Conservation (phyloP, 2,329 filamentous ascomycete species). For the Paracorniculantispora psalliotae region DNA sequence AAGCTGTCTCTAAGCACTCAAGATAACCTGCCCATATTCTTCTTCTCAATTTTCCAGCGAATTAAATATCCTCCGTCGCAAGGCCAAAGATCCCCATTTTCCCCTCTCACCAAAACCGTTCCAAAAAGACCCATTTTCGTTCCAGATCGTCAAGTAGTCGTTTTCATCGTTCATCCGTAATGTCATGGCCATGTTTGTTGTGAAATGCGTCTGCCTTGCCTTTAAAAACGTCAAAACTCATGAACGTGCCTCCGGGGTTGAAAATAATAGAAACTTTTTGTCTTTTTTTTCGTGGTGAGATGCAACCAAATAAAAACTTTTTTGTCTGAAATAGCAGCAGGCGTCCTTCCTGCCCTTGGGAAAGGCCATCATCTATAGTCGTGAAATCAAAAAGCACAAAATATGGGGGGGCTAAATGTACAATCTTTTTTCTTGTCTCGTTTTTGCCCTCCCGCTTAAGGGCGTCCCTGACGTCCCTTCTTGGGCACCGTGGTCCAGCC, state of each 20-base stretch:
- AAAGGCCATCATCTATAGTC: conserved; percentile 27
- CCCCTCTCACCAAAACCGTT: neutral
- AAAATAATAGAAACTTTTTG: conserved; percentile 2
- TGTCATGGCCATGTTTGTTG: neutral
- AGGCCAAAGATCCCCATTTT: neutral
- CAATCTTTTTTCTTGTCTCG: conserved; percentile 22
- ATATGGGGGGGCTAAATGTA: conserved; percentile 31
- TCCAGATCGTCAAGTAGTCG: neutral
- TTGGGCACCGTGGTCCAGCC: conserved; percentile 58
- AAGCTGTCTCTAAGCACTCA: neutral
- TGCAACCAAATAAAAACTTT: conserved; percentile 13
- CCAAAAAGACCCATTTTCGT: neutral
- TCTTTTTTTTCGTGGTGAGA: conserved; percentile 8
- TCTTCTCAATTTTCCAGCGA: neutral
- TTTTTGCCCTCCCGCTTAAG: conserved; percentile 16
- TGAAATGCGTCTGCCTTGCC: neutral
- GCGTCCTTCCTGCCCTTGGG: neutral
- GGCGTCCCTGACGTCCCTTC: conserved; percentile 33
- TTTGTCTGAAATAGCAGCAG: conserved; percentile 13
- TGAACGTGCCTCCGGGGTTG: neutral
- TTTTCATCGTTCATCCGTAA: neutral
- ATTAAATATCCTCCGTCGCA: neutral
- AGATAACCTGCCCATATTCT: neutral
- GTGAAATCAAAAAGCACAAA: conserved; percentile 25
- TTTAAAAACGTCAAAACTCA: conserved; percentile 2